Base-by-base conservation (phyloP, 78 protist genomes). In the Cyanophora paradoxa region DNA sequence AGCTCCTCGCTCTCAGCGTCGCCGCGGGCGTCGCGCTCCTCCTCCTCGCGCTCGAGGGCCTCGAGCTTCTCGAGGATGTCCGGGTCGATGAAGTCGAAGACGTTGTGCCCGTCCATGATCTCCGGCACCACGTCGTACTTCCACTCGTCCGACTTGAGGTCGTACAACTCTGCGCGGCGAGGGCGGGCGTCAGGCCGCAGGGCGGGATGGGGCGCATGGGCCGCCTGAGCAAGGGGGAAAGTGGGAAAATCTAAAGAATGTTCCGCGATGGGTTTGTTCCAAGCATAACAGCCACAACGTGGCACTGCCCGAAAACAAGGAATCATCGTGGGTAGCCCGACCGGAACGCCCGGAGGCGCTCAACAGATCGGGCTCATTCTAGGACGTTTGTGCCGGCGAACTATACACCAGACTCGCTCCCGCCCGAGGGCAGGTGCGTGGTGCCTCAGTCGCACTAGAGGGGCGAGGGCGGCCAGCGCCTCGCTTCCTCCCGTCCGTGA, bases 81-180 rank as follows among this genome's bases (percentile, higher is more conserved):
- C 20, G 75, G 54, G 72, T 74, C 86, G 17, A 65, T 46, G 54
- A 63, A 79, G 40, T 59, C 84, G 20, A n/a, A 11, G 57, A 73
- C 39, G 61, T 74, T 74, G 44, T 91, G 77, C 56, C 99, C 99
- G 81, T 98, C 92, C 78, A 93, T 66, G 50, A 98, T 93, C 72
- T 98, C 99, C 11, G 99, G 99, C 46, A 97, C 82, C 30, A 46
- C 71, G 82, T 98, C 99, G 62, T 86, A 76, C 37, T 52, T 72
- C 99, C 98, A 95, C 40, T 87, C 94, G 1, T 40, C 80, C 69
- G 80, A 37, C 24, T 40, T 67, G 40, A 90, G 82, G 14, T 61
- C 28, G 77, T 74, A 90, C 33, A 54, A 56, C 26, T 72, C 66
- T 33, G 44, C n/a, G 19, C 41, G 22, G 36, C 41, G n/a, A n/a